These are phyloP conservation scores for Medicago ruthenica DNA, from an alignment of 306 rosid species.

Conservation along the genomic window DNA sequence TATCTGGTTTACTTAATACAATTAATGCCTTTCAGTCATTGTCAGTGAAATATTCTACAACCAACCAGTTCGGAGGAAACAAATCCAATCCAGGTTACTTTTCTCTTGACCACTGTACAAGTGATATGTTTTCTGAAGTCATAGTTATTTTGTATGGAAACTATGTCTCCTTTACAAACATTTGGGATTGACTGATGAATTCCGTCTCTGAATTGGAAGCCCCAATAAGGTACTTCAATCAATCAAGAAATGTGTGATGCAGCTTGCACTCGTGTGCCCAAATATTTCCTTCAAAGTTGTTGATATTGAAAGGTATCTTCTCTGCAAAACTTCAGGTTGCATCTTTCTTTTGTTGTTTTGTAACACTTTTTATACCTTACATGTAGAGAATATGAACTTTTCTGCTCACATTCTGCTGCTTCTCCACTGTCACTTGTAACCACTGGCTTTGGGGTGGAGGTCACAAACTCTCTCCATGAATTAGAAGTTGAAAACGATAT, in stretches of 20 bases:
- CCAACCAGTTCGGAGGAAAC: slow-evolving; percentile 94
- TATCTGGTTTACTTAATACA: slow-evolving; percentile 4
- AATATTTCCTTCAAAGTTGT: slow-evolving; percentile 70
- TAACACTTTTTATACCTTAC: slow-evolving; percentile 40
- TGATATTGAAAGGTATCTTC: slow-evolving; percentile 77
- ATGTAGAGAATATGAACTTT: slow-evolving; percentile 80
- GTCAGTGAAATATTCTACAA: slow-evolving; percentile 93
- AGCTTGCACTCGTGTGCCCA: slow-evolving; percentile 71
- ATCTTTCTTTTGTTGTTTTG: slow-evolving; percentile 37
- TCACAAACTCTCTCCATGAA: slow-evolving; percentile 60
- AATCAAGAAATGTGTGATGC: slow-evolving; percentile 74
- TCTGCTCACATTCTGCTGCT: slow-evolving; percentile 68
- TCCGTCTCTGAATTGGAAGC: slow-evolving; percentile 58
- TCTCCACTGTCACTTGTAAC: slow-evolving; percentile 72
- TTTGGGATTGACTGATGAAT: slow-evolving; percentile 52
- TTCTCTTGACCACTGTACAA: slow-evolving; percentile 26
- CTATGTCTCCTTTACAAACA: slow-evolving; percentile 40
- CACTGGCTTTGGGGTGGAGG: slow-evolving; percentile 73
- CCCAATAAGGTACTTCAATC: slow-evolving; percentile 84
- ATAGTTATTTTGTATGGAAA: slow-evolving; percentile 42
- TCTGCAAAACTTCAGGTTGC: slow-evolving; percentile 34
- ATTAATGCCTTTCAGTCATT: slow-evolving; percentile 57
- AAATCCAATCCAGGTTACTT: slow-evolving; percentile 79
- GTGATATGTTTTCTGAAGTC: slow-evolving; percentile 39
- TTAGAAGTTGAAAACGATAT: slow-evolving; percentile 59